Evolutionary conservation across 306 rosid species (phyloP).

Genomic region (Trifolium repens): DNA sequence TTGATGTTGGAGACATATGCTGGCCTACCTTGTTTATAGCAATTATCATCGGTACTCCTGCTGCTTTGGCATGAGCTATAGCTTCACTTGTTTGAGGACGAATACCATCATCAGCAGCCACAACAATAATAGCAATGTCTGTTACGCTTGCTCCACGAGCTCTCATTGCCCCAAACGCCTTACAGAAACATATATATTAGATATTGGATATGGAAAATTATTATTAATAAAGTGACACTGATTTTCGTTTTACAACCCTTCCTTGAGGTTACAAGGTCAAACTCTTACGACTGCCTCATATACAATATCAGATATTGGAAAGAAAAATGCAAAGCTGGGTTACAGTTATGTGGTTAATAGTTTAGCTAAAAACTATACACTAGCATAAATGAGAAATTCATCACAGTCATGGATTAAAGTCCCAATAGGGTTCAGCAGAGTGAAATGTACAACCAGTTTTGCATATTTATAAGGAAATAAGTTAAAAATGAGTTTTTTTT

Average conservation of each 20-base stretch:
- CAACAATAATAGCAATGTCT: constrained; percentile 91
- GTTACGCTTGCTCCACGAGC: constrained; percentile 99
- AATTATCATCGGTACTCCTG: constrained; percentile 88
- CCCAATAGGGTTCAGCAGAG: constrained; percentile 30
- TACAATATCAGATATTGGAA: constrained; percentile 40
- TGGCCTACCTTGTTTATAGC: constrained; percentile 91
- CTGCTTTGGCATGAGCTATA: constrained; percentile 98
- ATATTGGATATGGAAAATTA: constrained; percentile 45
- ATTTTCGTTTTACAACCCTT: background rate
- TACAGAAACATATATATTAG: constrained; percentile 57
- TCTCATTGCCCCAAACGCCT: constrained; percentile 99
- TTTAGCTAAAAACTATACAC: constrained; percentile 26
- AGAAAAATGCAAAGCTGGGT: too few relatives aligned
- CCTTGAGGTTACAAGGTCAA: background rate
- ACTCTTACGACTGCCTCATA: background rate
- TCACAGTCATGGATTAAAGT: constrained; percentile 13
- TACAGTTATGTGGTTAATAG: constrained; percentile 17
- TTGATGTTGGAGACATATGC: constrained; percentile 27
- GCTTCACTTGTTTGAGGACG: constrained; percentile 99
- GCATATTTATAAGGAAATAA: constrained; percentile 9
- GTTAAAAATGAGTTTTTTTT: constrained; percentile 15
- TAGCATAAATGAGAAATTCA: constrained; percentile 32
- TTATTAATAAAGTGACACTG: background rate
- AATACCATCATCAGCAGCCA: constrained; percentile 98
- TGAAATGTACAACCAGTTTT: constrained; percentile 26